Evolutionary conservation across 2,329 filamentous ascomycete genomes (phyloP), one percentile per base, ranked within the genome.

Genomic region (Fusarium algeriense): DNA sequence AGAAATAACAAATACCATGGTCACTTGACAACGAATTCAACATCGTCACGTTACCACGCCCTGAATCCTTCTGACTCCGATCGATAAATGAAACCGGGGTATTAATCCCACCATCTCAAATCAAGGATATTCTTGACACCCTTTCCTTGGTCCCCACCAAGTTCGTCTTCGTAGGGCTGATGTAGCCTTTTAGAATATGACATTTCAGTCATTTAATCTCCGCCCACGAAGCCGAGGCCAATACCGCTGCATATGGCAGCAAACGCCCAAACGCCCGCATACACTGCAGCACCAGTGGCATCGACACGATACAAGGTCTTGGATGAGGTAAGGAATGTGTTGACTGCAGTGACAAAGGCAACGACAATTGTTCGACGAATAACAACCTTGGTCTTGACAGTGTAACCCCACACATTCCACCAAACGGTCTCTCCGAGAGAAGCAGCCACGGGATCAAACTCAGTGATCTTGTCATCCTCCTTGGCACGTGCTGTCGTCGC

Each of bases 331-430:
- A 94, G 81, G 63, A 91, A 89, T 0, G 89, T 89, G 77, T 87
- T 86, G 48, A 85, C 77, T 15, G 84, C 87, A 6, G 89, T 90
- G 53, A 90, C 83, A 54, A 88, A 76, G 64, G 88, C 83, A 50
- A 90, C 82, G 9, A 89, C 83, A 19, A 84, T 83, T 0, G 93
- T 94, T 61, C 94, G 88, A 69, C 84, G 84, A 45, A 92, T 86
- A 30, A 91, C 85, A 8, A 89, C 85, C 80, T 90, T 91, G 17
- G 88, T 88, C 78, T 88, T 88, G 23, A 83, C 81, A 15, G 85
- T 87, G 80, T 89, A 92, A 38, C 91, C 91, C 87, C 91, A 94
- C 54, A 94, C 76, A 75, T 95, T 94, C 80, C 89, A 91, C 75
- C 86, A 83, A 35, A 97, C 77, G 5, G 93, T 95, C 80, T 96